Conservation (phyloP, 2,329 filamentous ascomycete species). For the Xylaria sp. region DNA sequence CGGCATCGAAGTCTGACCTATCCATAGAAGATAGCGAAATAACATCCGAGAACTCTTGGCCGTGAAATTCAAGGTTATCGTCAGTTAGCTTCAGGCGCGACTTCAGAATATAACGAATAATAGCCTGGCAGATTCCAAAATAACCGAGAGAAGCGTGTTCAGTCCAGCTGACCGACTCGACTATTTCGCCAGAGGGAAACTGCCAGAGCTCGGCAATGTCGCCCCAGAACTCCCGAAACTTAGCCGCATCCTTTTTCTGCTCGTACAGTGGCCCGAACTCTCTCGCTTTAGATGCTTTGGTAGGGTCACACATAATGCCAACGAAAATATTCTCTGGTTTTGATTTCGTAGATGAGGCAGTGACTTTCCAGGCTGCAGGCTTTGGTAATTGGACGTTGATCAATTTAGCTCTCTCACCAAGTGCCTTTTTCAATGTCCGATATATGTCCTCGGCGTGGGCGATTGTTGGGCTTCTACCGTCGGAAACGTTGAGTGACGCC, state of each 20-base stretch:
- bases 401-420: constrained; percentile 78
- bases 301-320: constrained; percentile 77
- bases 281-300: constrained; percentile 77
- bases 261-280: constrained; percentile 91
- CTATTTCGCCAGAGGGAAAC: constrained; percentile 94
- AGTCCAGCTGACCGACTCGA: constrained; percentile 90
- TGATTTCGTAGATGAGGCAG: constrained; percentile 49
- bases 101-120: constrained; percentile 75
- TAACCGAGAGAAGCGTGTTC: constrained; percentile 64
- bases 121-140: constrained; percentile 78
- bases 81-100: constrained; percentile 73
- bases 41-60: constrained; percentile 61
- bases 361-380: constrained; percentile 58
- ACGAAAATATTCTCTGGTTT: constrained; percentile 62
- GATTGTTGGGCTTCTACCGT: constrained; percentile 57
- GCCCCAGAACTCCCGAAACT: constrained; percentile 93
- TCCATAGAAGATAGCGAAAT: constrained; percentile 60
- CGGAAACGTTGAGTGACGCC: constrained; percentile 42
- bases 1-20: constrained; percentile 70
- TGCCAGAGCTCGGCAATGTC: constrained; percentile 90
- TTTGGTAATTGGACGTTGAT: constrained; percentile 66
- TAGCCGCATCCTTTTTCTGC: constrained; percentile 81
- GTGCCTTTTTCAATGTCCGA: constrained; percentile 72
- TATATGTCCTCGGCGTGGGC: constrained; percentile 68
- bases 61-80: constrained; percentile 63